phyloP scores from a whole-genome alignment of 23 red algal species.

The Gracilaria caudata region DNA sequence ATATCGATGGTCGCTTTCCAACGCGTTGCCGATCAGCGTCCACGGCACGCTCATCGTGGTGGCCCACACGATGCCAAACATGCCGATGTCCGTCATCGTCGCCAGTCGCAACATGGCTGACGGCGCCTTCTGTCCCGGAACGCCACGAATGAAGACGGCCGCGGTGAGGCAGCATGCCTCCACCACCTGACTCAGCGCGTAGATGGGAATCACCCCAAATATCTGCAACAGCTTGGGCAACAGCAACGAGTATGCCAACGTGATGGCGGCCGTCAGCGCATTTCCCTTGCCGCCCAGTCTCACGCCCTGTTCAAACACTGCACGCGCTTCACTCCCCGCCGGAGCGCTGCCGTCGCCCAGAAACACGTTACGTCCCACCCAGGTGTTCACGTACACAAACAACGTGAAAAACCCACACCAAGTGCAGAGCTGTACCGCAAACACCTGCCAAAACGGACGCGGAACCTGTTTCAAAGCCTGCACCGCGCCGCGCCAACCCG shows the following conservation, averaged over 20 bases:
- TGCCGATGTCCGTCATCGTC: constrained; percentile 54
- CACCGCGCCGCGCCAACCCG: constrained; percentile 21
- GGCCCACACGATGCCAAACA: constrained; percentile 89
- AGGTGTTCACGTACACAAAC: constrained; percentile 90
- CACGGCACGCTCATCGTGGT: constrained; percentile 91
- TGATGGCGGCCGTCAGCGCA: constrained; percentile 70
- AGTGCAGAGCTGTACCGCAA: constrained; percentile 83
- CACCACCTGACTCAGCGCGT: constrained; percentile 77
- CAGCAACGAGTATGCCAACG: constrained; percentile 72
- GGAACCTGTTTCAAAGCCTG: constrained; percentile 42
- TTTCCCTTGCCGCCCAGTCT: constrained; percentile 80
- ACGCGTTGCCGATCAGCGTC: constrained; percentile 79
- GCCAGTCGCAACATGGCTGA: constrained; percentile 32
- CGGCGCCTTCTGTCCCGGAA: constrained; percentile 1
- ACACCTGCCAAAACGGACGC: constrained; percentile 90
- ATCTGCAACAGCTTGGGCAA: constrained; percentile 56
- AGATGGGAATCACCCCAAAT: constrained; percentile 41
- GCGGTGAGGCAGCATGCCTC: constrained; percentile 57
- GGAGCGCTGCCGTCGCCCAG: constrained; percentile 64
- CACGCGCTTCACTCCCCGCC: constrained; percentile 37
- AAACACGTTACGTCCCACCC: constrained; percentile 90
- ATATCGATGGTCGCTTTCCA: constrained; percentile 67
- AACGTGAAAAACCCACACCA: constrained; percentile 96
- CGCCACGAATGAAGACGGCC: constrained; percentile 40
- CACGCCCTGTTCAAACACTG: constrained; percentile 83